Percentiles rank a stretch among this genome's conserved stretches.
Evolutionary conservation across 2,329 filamentous ascomycete genomes (phyloP).

Genomic region (Xylariales sp.): DNA sequence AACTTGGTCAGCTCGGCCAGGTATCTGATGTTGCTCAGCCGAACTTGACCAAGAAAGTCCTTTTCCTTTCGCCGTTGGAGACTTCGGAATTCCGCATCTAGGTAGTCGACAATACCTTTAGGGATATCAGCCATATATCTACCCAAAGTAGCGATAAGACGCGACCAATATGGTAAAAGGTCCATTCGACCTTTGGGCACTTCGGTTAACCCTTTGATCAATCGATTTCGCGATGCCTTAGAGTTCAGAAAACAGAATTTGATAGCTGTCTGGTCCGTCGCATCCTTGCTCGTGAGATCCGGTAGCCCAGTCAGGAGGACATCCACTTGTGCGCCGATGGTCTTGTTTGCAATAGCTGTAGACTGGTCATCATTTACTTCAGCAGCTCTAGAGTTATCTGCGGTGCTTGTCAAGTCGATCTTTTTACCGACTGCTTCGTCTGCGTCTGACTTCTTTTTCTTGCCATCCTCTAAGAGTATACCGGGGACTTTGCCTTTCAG

Average conservation of each 20-base stretch:
- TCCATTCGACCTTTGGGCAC: slow-evolving; percentile 94
- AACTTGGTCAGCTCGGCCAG: slow-evolving; percentile 98
- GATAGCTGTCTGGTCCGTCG: slow-evolving; percentile 90
- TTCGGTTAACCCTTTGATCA: slow-evolving; percentile 93
- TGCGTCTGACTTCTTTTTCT: slow-evolving; percentile 87
- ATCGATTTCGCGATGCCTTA: slow-evolving; percentile 93
- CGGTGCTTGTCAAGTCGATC: slow-evolving; percentile 64
- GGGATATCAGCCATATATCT: slow-evolving; percentile 96
- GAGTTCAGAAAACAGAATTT: slow-evolving; percentile 99
- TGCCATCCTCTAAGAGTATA: slow-evolving; percentile 91
- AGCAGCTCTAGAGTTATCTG: slow-evolving; percentile 62
- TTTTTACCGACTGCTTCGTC: slow-evolving; percentile 89
- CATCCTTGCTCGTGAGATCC: slow-evolving; percentile 90
- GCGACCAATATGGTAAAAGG: slow-evolving; percentile 89
- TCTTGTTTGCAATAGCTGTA: slow-evolving; percentile 96
- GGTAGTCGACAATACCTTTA: slow-evolving; percentile 88
- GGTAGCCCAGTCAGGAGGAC: slow-evolving; percentile 87
- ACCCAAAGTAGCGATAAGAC: slow-evolving; percentile 90
- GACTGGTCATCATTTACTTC: slow-evolving; percentile 81
- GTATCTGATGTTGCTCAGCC: slow-evolving; percentile 95
- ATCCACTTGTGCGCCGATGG: slow-evolving; percentile 96
- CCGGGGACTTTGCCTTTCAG: slow-evolving; percentile 95
- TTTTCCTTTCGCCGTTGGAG: slow-evolving; percentile 97
- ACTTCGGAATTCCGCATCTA: slow-evolving; percentile 97
- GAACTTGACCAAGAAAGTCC: slow-evolving; percentile 93